Conservation (phyloP, 768 basidiomycete species). For the Hemileccinum impolitum region DNA sequence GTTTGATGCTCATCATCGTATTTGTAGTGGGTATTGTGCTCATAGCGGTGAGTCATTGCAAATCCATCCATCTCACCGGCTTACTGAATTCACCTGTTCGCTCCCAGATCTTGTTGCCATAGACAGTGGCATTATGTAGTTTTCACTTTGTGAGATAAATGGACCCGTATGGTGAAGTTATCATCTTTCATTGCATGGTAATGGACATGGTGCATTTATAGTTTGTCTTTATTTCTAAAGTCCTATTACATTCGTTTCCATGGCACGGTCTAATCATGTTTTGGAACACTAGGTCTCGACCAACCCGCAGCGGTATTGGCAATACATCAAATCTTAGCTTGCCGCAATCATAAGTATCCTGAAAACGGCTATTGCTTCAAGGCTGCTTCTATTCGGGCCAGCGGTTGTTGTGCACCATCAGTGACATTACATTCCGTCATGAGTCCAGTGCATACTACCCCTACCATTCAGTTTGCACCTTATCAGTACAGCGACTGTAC, state of each 20-base stretch:
- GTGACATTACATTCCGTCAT: no score
- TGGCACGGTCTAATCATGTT: not conserved
- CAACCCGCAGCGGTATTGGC: no score
- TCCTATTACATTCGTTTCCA: conserved; percentile 9
- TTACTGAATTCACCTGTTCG: conserved; percentile 1
- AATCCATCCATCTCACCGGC: not conserved
- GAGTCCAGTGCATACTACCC: no score
- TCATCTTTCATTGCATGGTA: conserved; percentile 5
- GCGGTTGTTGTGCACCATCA: no score
- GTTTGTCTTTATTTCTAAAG: conserved; percentile 28
- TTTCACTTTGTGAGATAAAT: not conserved
- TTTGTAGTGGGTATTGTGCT: conserved; percentile 87
- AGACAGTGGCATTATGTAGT: conserved; percentile 1
- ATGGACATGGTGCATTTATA: conserved; percentile 14
- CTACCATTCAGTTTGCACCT: no score
- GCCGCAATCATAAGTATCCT: no score
- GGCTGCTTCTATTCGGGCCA: no score
- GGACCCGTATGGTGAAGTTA: conserved; percentile 8
- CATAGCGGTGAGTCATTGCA: conserved; percentile 68
- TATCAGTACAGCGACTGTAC: no score
- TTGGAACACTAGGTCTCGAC: not conserved
- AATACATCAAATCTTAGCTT: no score
- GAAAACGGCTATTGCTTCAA: no score
- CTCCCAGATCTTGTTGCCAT: conserved; percentile 25
- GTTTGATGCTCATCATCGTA: conserved; percentile 83